These are phyloP conservation scores for Lepidium africanum DNA, from an alignment of 345 rosid species.

Conservation along the genomic window DNA sequence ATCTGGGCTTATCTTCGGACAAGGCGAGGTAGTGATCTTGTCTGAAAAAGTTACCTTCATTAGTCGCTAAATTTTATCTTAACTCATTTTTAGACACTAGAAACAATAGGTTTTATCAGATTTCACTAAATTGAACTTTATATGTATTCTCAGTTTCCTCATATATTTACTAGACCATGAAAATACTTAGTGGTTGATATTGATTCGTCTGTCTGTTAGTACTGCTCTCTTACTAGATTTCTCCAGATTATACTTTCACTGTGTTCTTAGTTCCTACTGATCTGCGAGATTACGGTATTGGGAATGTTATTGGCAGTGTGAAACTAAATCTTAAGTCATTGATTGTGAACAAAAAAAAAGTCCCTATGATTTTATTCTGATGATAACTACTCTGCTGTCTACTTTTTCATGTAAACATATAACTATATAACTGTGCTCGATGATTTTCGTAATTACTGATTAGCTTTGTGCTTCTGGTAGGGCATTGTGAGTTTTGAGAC, in stretches of 20 bases:
- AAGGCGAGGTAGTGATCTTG: conserved; percentile 67
- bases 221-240: background rate
- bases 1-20: conserved; percentile 85
- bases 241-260: background rate
- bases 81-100: background rate
- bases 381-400: background rate
- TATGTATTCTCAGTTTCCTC: background rate
- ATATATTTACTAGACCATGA: background rate
- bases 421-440: background rate
- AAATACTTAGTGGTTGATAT: background rate
- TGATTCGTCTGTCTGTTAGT: background rate
- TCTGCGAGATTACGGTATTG: background rate
- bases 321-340: background rate
- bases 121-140: background rate
- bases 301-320: background rate
- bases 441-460: background rate
- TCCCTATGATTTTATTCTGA: background rate
- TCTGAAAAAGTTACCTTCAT: background rate
- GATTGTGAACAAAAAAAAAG: too few species aligned
- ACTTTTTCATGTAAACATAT: background rate
- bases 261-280: background rate
- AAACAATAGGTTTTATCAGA: background rate
- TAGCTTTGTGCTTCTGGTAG: conserved; percentile 29
- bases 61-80: background rate
- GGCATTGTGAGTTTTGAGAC: conserved; percentile 85